Conservation (phyloP, 2,329 filamentous ascomycete species). For the Hypoxylon sp. region DNA sequence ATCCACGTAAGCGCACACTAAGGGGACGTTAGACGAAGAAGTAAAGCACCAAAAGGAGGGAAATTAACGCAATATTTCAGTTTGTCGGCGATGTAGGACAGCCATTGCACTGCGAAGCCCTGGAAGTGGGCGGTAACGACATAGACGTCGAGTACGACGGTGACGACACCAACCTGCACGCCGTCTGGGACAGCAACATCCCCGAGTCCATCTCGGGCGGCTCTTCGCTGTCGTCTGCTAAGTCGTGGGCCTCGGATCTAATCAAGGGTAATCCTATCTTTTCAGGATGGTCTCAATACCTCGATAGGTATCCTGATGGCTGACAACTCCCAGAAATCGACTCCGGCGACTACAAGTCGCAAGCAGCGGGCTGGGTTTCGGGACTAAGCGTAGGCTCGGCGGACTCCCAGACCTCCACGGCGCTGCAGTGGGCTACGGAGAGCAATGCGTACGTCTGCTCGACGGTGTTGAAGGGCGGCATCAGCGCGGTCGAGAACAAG, state of each 20-base stretch:
- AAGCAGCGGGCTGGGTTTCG: conserved; percentile 56
- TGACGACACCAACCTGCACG: conserved; percentile 69
- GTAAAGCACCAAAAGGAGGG: neutral
- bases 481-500: conserved; percentile 56
- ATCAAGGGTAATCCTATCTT: conserved; percentile 47
- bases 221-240: conserved; percentile 54
- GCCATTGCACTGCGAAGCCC: conserved; percentile 67
- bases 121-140: conserved; percentile 69
- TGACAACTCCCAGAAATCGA: conserved; percentile 53
- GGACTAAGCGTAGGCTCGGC: conserved; percentile 55
- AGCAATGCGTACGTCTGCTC: conserved; percentile 61
- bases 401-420: conserved; percentile 49
- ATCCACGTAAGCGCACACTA: conserved; percentile 51
- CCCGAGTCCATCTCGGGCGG: conserved; percentile 62
- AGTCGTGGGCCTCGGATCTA: conserved; percentile 58
- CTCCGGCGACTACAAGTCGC: conserved; percentile 56
- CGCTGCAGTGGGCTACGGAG: conserved; percentile 59
- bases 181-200: conserved; percentile 73
- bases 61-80: conserved; percentile 53
- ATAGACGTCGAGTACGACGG: conserved; percentile 68
- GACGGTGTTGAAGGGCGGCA: conserved; percentile 59
- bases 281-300: neutral
- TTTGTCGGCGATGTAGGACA: conserved; percentile 71
- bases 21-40: conserved; percentile 18
- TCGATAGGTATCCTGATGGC: neutral